A percentile compares a stretch with the other conserved stretches of the same genome.
These are phyloP conservation scores for Amyloporia xantha DNA, from an alignment of 768 basidiomycete species.

Conservation along the genomic window DNA sequence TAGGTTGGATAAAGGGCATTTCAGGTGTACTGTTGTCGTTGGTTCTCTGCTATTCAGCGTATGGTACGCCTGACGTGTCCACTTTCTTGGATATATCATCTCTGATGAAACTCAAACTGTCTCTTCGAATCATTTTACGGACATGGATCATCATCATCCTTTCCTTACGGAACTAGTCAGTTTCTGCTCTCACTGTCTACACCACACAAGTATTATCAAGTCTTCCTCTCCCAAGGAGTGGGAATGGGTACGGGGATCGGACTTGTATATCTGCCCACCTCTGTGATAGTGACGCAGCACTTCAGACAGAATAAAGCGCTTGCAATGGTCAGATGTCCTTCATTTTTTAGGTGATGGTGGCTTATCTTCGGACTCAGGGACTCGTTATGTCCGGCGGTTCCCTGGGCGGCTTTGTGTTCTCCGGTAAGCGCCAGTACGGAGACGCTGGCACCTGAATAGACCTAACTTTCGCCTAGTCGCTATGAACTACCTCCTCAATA, in stretches of 20 bases:
- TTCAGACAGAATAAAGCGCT: neutral
- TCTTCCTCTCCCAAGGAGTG: constrained; percentile 49
- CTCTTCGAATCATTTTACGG: no score
- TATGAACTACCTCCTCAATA: neutral
- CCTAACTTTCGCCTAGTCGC: no score
- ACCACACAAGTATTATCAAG: constrained; percentile 29
- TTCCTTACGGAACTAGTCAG: no score
- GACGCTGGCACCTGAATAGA: no score
- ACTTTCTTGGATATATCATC: no score
- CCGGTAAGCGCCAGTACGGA: no score
- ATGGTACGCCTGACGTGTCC: neutral
- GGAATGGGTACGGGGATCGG: constrained; percentile 47
- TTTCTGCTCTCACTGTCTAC: constrained; percentile 40
- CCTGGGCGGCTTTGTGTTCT: neutral
- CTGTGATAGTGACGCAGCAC: neutral
- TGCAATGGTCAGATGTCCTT: constrained; percentile 18
- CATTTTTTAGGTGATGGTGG: no score
- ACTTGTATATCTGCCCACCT: constrained; percentile 26
- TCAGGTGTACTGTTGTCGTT: neutral
- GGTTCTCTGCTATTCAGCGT: neutral
- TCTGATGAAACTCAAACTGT: no score
- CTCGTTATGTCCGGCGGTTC: neutral
- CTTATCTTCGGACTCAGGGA: no score
- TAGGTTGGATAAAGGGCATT: neutral
- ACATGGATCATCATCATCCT: no score